These are phyloP conservation scores for Paracamarosporium sp. DNA, from an alignment of 2,329 filamentous ascomycete genomes.

Conservation along the genomic window DNA sequence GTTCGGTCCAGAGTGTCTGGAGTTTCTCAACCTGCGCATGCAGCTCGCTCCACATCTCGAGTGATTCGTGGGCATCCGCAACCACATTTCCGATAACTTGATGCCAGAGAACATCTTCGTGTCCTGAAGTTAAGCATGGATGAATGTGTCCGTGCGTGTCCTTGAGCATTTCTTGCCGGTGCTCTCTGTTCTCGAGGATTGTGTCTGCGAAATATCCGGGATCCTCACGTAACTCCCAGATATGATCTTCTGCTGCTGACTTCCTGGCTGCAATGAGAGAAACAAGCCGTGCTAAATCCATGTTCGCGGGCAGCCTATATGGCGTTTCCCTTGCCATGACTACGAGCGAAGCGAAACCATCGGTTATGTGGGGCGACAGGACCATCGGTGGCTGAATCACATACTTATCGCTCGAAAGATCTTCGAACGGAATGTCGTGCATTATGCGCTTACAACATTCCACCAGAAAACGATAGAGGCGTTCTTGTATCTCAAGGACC, in stretches of 20 bases:
- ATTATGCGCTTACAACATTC: constrained; percentile 54
- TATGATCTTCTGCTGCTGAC: constrained; percentile 58
- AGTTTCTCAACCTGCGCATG: too few relatives aligned
- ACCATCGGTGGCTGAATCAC: too few relatives aligned
- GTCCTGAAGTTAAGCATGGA: neutral
- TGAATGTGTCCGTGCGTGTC: constrained; percentile 15
- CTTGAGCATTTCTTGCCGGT: constrained; percentile 40
- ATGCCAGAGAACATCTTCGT: neutral
- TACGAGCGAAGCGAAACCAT: too few relatives aligned
- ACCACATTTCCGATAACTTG: neutral
- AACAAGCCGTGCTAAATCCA: too few relatives aligned
- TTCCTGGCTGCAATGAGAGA: too few relatives aligned
- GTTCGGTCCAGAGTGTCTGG: too few relatives aligned
- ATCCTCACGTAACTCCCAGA: constrained; percentile 64
- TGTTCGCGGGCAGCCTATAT: too few relatives aligned
- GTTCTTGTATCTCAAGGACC: neutral
- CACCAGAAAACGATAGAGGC: constrained; percentile 50
- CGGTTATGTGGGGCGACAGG: too few relatives aligned
- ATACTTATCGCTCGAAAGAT: too few relatives aligned
- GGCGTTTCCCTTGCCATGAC: too few relatives aligned
- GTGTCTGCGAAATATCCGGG: constrained; percentile 60
- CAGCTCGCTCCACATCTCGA: neutral
- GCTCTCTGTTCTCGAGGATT: constrained; percentile 54
- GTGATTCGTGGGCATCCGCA: neutral
- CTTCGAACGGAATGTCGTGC: too few relatives aligned